Evolutionary conservation across 139 green algal species (phyloP).

Genomic region (Trebouxia sp.): DNA sequence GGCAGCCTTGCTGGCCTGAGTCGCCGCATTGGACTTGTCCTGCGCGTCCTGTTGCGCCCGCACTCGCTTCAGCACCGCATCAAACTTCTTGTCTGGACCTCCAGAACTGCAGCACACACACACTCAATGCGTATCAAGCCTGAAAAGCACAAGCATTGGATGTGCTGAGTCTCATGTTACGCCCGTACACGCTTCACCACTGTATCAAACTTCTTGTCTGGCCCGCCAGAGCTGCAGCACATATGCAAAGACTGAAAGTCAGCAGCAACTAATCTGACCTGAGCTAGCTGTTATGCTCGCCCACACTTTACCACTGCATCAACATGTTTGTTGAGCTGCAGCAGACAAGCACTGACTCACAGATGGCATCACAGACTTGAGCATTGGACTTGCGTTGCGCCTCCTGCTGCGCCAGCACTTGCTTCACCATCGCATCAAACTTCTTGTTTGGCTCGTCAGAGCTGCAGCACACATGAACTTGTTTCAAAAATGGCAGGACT

Average conservation of each 20-base stretch:
- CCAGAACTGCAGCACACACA: neutral
- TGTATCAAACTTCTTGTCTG: slow-evolving; percentile 29
- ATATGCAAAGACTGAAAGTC: neutral
- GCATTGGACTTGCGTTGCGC: neutral
- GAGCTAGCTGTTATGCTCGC: neutral
- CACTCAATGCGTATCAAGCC: no score
- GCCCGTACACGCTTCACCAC: neutral
- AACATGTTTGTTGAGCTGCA: slow-evolving; percentile 26
- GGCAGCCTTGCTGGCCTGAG: neutral
- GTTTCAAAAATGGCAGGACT: neutral
- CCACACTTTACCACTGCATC: slow-evolving; percentile 22
- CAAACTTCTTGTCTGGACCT: slow-evolving; percentile 29
- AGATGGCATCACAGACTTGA: no score
- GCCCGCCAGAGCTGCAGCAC: neutral
- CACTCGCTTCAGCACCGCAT: slow-evolving; percentile 19
- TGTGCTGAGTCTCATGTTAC: slow-evolving; percentile 20
- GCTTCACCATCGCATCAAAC: neutral
- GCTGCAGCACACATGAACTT: neutral
- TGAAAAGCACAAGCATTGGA: slow-evolving; percentile 19
- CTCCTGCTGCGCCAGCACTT: neutral
- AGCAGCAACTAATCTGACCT: slow-evolving; percentile 11
- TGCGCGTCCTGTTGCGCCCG: slow-evolving; percentile 8
- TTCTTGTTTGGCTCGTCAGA: neutral
- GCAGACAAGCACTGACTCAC: no score
- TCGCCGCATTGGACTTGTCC: slow-evolving; percentile 21